These are phyloP conservation scores for Isatis lusitanica DNA, from an alignment of 441 rosid genomes.

Conservation along the genomic window DNA sequence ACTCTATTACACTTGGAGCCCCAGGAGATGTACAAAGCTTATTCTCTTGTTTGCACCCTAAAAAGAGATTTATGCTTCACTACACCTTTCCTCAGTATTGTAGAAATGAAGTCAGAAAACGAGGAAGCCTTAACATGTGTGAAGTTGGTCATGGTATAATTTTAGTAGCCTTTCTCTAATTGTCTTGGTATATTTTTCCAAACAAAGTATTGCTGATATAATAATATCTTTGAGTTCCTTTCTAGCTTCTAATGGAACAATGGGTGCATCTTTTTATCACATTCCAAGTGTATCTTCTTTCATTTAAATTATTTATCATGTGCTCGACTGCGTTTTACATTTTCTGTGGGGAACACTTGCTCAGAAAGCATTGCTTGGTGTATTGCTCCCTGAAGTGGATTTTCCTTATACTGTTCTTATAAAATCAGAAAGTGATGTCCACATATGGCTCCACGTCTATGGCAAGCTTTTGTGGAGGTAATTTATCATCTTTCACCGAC, in stretches of 20 bases:
- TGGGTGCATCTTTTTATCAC: neutral
- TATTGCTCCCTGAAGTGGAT: conserved; percentile 84
- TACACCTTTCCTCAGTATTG: conserved; percentile 94
- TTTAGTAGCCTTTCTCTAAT: conserved; percentile 4
- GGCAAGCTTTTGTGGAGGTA: conserved; percentile 99
- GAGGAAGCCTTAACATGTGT: conserved; percentile 90
- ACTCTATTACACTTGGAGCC: conserved; percentile 87
- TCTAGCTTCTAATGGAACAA: neutral
- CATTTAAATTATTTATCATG: neutral
- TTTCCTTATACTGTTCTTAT: conserved; percentile 80
- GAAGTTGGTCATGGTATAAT: conserved; percentile 97
- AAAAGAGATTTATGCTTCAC: conserved; percentile 97
- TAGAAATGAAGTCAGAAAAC: conserved; percentile 91
- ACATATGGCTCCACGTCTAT: too few species aligned
- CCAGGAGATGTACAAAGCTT: conserved; percentile 89
- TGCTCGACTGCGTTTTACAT: neutral
- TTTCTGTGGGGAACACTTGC: conserved; percentile 79
- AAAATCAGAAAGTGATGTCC: conserved; percentile 94
- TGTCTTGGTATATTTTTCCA: neutral
- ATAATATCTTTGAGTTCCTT: neutral
- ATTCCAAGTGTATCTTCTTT: neutral
- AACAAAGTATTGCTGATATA: neutral
- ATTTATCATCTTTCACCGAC: conserved; percentile 13
- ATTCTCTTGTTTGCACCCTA: conserved; percentile 85
- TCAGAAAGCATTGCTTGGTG: conserved; percentile 93